Conservation (phyloP, 2,329 filamentous ascomycete genomes). For the Ophiostoma himal-ulmi region DNA sequence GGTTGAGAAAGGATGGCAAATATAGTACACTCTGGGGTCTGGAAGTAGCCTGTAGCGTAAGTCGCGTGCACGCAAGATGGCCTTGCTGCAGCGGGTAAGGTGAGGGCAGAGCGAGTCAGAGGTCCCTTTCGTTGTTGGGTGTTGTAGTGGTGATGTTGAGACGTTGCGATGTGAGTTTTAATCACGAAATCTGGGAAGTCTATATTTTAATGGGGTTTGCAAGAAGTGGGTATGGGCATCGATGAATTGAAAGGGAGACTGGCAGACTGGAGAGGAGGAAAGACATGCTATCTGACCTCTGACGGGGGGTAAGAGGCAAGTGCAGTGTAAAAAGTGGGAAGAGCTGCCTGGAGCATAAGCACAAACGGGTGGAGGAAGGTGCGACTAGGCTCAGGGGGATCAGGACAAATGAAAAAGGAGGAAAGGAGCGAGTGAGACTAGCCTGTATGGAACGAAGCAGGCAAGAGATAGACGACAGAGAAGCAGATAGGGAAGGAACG, state of each 20-base stretch:
- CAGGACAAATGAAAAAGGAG: conserved; percentile 1
- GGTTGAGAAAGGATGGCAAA: background rate
- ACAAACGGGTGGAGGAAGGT: conserved; percentile 14
- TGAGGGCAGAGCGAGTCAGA: conserved; percentile 21
- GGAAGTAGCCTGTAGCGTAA: background rate
- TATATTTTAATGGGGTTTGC: conserved; percentile 27
- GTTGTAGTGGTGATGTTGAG: conserved; percentile 18
- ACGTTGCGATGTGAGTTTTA: conserved; percentile 17
- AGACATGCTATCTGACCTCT: background rate
- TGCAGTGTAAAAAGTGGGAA: conserved; percentile 1
- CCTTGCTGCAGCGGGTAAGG: conserved; percentile 24
- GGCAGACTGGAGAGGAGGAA: background rate
- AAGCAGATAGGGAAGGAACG: conserved; percentile 9
- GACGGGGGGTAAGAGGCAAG: background rate
- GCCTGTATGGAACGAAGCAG: conserved; percentile 1
- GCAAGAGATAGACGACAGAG: background rate
- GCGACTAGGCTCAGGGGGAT: conserved; percentile 6
- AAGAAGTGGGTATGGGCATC: conserved; percentile 13
- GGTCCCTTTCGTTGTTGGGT: conserved; percentile 24
- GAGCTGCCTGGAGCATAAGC: conserved; percentile 4
- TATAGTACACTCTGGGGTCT: background rate
- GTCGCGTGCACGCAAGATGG: conserved; percentile 25
- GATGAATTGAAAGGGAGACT: conserved; percentile 15
- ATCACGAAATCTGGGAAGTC: conserved; percentile 22
- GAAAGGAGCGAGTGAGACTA: conserved; percentile 11